Percentiles rank a stretch among this genome's conserved stretches.
Conservation (phyloP, 371 early-diverging fungal species). For the Syncephalastrum monosporum region DNA sequence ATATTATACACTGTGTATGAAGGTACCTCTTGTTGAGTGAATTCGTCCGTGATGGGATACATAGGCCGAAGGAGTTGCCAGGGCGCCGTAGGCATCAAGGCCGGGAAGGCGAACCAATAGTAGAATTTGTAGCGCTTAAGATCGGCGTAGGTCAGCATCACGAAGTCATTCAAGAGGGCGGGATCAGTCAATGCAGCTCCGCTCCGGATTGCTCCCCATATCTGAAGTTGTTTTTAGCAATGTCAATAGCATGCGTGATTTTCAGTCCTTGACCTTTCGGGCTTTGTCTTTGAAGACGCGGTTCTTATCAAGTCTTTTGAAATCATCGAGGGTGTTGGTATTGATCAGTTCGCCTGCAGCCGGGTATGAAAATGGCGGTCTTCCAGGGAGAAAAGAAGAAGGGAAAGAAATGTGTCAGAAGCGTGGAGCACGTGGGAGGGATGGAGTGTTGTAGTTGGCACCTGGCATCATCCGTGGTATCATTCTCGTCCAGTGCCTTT, state of each 20-base stretch:
- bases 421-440: conserved; percentile 3
- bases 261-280: conserved; percentile 17
- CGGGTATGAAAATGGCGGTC: conserved; percentile 49
- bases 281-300: conserved; percentile 62
- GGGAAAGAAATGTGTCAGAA: neutral
- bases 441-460: conserved; percentile 10
- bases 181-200: conserved; percentile 68
- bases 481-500: neutral
- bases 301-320: conserved; percentile 75
- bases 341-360: conserved; percentile 69
- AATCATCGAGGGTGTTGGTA: conserved; percentile 92
- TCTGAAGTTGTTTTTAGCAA: conserved; percentile 30
- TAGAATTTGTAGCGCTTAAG: conserved; percentile 90
- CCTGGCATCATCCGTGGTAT: conserved; percentile 15
- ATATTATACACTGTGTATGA: neutral
- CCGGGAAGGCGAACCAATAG: conserved; percentile 94
- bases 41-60: conserved; percentile 16
- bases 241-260: neutral
- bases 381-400: conserved; percentile 3
- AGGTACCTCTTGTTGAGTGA: conserved; percentile 25
- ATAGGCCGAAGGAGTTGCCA: conserved; percentile 17
- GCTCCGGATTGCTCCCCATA: conserved; percentile 65
- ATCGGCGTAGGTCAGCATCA: conserved; percentile 87
- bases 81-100: conserved; percentile 51
- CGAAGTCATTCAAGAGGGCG: conserved; percentile 60